Base-by-base conservation (phyloP, 805 yeast genomes). In the Cyberlindnera americana region DNA sequence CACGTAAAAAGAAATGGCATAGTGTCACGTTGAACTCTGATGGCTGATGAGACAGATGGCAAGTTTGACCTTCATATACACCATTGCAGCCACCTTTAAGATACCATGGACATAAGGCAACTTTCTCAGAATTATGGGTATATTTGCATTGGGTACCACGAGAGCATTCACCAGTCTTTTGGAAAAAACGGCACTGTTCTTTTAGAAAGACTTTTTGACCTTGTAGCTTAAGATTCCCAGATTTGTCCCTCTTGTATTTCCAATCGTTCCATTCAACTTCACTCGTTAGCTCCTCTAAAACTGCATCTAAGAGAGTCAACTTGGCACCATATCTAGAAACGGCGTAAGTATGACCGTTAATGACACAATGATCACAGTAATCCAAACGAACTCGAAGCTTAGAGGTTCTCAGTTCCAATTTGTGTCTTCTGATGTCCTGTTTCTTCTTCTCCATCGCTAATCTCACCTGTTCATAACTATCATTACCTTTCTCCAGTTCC, bases 1-100 rank as follows among this genome's bases (percentile, higher is more conserved):
- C 76, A 5, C 52, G 52, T 33, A 73, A 70, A 49, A 62, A 75
- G 52, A 70, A 81, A 31, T 53, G 61, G 49, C 95, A 85, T 16
- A 73, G 55, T 8, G 80, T 75, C 10, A 85, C 69, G 53, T 83
- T 86, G 58, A 65, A 75, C 46, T 80, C 79, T 19, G 67, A 68
- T 7, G 79, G 72, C 3, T 56, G 59, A 57, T 85, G 95, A 26
- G 79, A 73, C 18, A 78, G 57, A 5, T 61, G 58, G 53, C 95
- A 85, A 5, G 22, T 17, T 1, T 29, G 11, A 4, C 34, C 33
- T 4, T 24, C 22, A 53, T 93, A 84, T 23, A 59, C 58, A 4
- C n/a, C n/a, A n/a, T n/a, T n/a, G n/a, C n/a, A n/a, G n/a, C n/a
- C n/a, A n/a, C 72, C 75, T 27, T 61, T 60, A 31, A 78, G 60